These are phyloP conservation scores for Sindora glabra DNA, from an alignment of 306 rosid species.

Conservation along the genomic window DNA sequence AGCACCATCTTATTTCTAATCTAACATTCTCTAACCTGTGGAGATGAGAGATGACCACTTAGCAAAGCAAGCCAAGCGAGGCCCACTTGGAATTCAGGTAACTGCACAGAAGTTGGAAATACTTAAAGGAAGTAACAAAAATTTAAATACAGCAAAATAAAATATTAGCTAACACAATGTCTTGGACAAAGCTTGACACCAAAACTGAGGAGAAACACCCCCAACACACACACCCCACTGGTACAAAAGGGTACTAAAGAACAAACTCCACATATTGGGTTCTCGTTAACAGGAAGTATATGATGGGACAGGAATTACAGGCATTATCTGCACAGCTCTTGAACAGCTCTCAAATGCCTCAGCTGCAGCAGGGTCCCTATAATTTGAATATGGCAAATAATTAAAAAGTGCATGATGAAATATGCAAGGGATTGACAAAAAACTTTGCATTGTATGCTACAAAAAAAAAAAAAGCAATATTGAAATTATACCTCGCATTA, in stretches of 20 bases:
- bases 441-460: conserved; percentile 1
- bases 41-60: conserved; percentile 73
- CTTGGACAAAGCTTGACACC: conserved; percentile 4
- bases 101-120: conserved; percentile 39
- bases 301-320: conserved; percentile 46
- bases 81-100: conserved; percentile 91
- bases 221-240: not conserved
- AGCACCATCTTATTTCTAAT: conserved; percentile 8
- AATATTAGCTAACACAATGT: not conserved
- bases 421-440: not conserved
- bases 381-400: conserved; percentile 5
- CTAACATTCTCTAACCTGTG: conserved; percentile 52
- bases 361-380: conserved; percentile 50
- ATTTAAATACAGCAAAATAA: not conserved
- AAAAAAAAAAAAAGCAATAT: not conserved
- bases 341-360: conserved; percentile 92
- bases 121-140: conserved; percentile 9
- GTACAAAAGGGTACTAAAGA: no score
- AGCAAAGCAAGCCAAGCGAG: conserved; percentile 78
- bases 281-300: not conserved
- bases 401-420: not conserved
- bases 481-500: conserved; percentile 39
- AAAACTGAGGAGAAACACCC: not conserved
- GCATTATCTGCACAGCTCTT: conserved; percentile 77
- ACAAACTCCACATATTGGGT: no score